phyloP scores from a whole-genome alignment of 257 asterid species.

The Capsicum rhomboideum region DNA sequence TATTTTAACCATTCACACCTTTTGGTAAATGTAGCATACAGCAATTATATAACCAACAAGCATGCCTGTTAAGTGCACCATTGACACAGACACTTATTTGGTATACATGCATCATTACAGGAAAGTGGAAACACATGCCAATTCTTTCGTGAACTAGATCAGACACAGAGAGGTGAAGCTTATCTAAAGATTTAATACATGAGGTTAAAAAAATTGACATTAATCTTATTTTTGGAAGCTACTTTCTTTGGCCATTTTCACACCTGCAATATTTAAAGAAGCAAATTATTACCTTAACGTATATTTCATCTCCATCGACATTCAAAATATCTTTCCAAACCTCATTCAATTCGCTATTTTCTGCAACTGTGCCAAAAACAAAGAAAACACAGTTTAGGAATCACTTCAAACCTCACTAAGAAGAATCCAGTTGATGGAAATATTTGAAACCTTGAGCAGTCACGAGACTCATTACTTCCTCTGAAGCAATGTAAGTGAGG shows the following conservation, averaged over 20 bases:
- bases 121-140: not conserved
- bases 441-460: constrained; percentile 80
- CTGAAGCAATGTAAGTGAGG: constrained; percentile 82
- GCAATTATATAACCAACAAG: not conserved
- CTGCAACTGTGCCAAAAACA: constrained; percentile 52
- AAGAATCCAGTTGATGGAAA: not conserved
- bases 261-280: not conserved
- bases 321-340: constrained; percentile 94
- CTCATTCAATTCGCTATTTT: constrained; percentile 72
- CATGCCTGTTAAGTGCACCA: not conserved
- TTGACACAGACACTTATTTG: not conserved
- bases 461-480: constrained; percentile 97
- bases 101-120: not conserved
- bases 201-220: not conserved
- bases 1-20: not conserved
- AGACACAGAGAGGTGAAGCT: not conserved
- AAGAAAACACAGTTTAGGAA: not conserved
- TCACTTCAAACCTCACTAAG: not conserved
- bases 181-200: not conserved
- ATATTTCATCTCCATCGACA: constrained; percentile 96
- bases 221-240: not conserved
- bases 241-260: not conserved
- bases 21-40: not conserved
- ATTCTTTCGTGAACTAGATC: not conserved
- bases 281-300: constrained; percentile 53